phyloP scores from a whole-genome alignment of 2,329 filamentous ascomycete species.

The Exophiala bonariae region DNA sequence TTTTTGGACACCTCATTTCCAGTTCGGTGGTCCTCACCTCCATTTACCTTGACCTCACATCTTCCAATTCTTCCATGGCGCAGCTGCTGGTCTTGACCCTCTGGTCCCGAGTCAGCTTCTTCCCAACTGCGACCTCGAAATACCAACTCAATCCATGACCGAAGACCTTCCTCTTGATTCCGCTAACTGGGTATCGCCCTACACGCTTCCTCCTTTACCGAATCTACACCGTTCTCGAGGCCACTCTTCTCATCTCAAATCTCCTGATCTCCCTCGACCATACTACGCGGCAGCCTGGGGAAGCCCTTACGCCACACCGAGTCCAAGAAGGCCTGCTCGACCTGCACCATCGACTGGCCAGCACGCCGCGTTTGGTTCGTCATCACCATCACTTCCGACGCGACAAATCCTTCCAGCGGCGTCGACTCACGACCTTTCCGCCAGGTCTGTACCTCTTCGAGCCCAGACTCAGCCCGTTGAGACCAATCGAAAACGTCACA shows the following conservation, averaged over 20 bases:
- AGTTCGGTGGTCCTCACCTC: not conserved
- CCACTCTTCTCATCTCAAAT: constrained; percentile 14
- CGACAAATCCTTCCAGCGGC: not conserved
- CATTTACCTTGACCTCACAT: not conserved
- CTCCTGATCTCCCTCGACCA: constrained; percentile 32
- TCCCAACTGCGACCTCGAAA: too few species aligned
- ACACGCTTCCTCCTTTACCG: constrained; percentile 28
- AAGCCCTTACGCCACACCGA: constrained; percentile 76
- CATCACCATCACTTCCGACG: constrained; percentile 23
- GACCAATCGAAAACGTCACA: constrained; percentile 29
- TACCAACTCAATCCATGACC: not conserved
- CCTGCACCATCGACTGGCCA: constrained; percentile 34
- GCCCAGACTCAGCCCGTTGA: too few species aligned
- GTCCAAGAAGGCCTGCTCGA: constrained; percentile 42
- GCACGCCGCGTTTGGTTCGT: constrained; percentile 46
- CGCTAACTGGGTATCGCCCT: constrained; percentile 27
- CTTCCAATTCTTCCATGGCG: constrained; percentile 20
- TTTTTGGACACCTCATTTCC: constrained; percentile 19
- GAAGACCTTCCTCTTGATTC: constrained; percentile 12
- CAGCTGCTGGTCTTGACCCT: constrained; percentile 2
- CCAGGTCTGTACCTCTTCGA: not conserved
- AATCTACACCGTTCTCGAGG: constrained; percentile 20
- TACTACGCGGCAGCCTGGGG: constrained; percentile 84
- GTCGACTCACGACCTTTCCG: not conserved
- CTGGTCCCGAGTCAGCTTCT: too few species aligned